Evolutionary conservation across 108 stramenopile genomes (phyloP).

Genomic region (Stephanodiscus triporus): DNA sequence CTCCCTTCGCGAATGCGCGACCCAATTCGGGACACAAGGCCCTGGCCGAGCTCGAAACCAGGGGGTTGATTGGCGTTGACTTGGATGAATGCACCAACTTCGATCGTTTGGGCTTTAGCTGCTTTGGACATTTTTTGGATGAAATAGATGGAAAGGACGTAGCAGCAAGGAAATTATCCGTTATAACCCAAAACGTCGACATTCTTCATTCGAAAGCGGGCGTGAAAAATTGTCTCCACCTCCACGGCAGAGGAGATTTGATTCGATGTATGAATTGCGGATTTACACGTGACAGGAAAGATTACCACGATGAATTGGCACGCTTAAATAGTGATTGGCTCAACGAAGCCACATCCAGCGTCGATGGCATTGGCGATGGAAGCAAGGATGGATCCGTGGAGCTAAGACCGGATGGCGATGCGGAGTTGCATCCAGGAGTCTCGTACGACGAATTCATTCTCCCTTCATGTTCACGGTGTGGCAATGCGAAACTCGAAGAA

Average conservation of each 20-base stretch:
- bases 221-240: conserved; percentile 73
- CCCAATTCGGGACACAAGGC: conserved; percentile 89
- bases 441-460: conserved; percentile 73
- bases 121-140: not conserved
- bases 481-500: conserved; percentile 4
- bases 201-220: conserved; percentile 90
- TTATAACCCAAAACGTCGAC: conserved; percentile 98
- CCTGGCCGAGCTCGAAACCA: conserved; percentile 80
- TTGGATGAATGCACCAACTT: conserved; percentile 54
- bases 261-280: conserved; percentile 93
- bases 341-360: conserved; percentile 18
- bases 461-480: conserved; percentile 79
- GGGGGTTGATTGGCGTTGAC: conserved; percentile 64
- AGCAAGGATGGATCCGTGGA: not conserved
- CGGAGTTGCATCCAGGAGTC: conserved; percentile 49
- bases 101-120: conserved; percentile 30
- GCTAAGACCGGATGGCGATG: conserved; percentile 96
- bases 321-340: conserved; percentile 77
- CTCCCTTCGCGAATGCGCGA: conserved; percentile 66
- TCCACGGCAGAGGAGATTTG: conserved; percentile 89
- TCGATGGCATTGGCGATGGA: not conserved
- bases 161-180: conserved; percentile 33
- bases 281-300: conserved; percentile 51
- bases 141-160: not conserved
- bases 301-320: conserved; percentile 80